Evolutionary conservation across 306 rosid species (phyloP), one percentile per base, ranked within the genome.

Genomic region (Cicer judaicum): DNA sequence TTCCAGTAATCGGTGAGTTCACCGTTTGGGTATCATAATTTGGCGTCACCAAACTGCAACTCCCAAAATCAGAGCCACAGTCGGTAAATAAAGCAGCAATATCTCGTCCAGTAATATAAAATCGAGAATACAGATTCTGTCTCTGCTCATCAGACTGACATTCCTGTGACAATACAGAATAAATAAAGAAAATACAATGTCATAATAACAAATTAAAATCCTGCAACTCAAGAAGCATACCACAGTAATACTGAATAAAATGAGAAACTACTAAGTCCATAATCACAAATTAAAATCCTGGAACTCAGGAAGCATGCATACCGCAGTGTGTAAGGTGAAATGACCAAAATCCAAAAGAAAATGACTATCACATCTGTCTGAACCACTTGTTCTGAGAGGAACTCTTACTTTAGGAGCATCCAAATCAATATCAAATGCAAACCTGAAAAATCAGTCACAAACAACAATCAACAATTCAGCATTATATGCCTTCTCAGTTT

Each of bases 341-440:
- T 94, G 99, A 79, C 99, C 99, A 80, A 94, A 92, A 87, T 94
- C 99, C 88, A 94, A 84, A 73, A 90, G 87, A 70, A 94, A 94
- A 87, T 92, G 93, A 71, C 92, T 84, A 49, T 85, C 97, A 75
- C 96, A 90, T 86, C 79, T 79, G 56, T 81, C 87, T 64, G 96
- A 87, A 72, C 87, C 87, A 68, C 78, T 57, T 12, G 69, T 77
- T 84, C 91, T 85, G 85, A 94, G 85, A 68, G 99, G 99, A 82
- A 94, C 88, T 86, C 94, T 88, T 66, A 94, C 96, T 90, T 94
- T 94, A 38, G 99, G 99, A 65, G 99, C 99, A 84, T 92, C 99
- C 53, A 94, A 86, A 70, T 94, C 99, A 81, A 94, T 81, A 82
- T 94, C 99, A 74, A 94, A 88, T 59, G 99, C 92, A 87, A 94